These are phyloP conservation scores for Colletotrichum gloeosporioides DNA, from an alignment of 2,329 filamentous ascomycete species.

Conservation along the genomic window DNA sequence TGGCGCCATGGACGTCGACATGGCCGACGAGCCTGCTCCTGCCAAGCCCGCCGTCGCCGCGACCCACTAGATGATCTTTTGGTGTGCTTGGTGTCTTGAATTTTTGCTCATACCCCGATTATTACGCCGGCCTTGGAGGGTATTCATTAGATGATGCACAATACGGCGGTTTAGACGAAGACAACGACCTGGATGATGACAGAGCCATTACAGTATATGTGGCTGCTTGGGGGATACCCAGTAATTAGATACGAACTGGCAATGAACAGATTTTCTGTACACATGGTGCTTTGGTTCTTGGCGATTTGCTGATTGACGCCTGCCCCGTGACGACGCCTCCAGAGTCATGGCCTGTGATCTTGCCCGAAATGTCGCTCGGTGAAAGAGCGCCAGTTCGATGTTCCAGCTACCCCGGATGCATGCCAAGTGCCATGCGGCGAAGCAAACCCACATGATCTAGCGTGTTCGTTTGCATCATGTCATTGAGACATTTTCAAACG, in stretches of 20 bases:
- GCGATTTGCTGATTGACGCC: background rate
- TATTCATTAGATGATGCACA: conserved; percentile 11
- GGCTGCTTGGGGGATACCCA: conserved; percentile 6
- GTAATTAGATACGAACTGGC: conserved; percentile 20
- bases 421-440: background rate
- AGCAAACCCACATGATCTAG: background rate
- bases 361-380: background rate
- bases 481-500: conserved; percentile 20
- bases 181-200: conserved; percentile 22
- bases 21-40: conserved; percentile 38
- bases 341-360: background rate
- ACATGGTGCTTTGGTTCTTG: background rate
- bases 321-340: background rate
- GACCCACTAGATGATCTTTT: conserved; percentile 18
- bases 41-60: conserved; percentile 35
- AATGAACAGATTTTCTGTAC: background rate
- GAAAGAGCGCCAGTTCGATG: background rate
- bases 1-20: conserved; percentile 58
- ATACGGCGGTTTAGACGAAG: conserved; percentile 21
- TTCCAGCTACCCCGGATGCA: background rate
- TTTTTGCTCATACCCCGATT: conserved; percentile 21
- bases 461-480: conserved; percentile 7
- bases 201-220: conserved; percentile 11
- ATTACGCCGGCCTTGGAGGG: conserved; percentile 1
- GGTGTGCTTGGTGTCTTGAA: conserved; percentile 16